These are phyloP conservation scores for Globisporangium heterothallicum DNA, from an alignment of 352 stramenopile species.

Conservation along the genomic window DNA sequence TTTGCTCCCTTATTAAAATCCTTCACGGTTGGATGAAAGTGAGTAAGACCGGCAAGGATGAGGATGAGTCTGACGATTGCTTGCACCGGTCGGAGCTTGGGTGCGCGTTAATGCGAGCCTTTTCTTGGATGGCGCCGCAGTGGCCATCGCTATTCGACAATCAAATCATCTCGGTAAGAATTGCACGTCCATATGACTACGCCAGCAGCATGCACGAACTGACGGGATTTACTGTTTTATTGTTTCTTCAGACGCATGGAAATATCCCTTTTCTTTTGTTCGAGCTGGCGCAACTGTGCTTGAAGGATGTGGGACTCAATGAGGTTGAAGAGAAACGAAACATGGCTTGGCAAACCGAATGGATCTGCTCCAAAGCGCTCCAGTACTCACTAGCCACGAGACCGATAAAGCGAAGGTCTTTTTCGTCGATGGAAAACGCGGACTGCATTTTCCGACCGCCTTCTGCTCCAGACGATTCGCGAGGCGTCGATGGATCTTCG, in stretches of 20 bases:
- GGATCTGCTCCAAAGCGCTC: constrained; percentile 30
- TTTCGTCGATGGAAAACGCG: constrained; percentile 27
- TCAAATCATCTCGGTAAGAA: constrained; percentile 44
- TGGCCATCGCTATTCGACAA: constrained; percentile 64
- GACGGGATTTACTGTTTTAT: not conserved
- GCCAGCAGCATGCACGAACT: not conserved
- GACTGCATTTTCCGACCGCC: constrained; percentile 23
- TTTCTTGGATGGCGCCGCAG: constrained; percentile 32
- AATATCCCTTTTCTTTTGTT: constrained; percentile 57
- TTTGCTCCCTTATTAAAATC: constrained; percentile 32
- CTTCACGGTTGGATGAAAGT: constrained; percentile 32
- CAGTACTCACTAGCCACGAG: constrained; percentile 40
- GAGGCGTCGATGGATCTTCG: constrained; percentile 15
- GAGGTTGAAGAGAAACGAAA: constrained; percentile 26
- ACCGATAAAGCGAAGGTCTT: constrained; percentile 35
- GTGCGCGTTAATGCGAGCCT: constrained; percentile 47
- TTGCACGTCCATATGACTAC: not conserved
- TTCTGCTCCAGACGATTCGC: constrained; percentile 14
- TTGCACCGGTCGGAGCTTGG: constrained; percentile 43
- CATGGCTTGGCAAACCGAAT: constrained; percentile 40
- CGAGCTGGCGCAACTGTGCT: constrained; percentile 52
- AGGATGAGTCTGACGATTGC: constrained; percentile 11
- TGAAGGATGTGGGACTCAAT: constrained; percentile 31
- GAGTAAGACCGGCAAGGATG: constrained; percentile 9
- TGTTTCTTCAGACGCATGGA: constrained; percentile 36